Evolutionary conservation across 352 stramenopile species (phyloP), one percentile per base, ranked within the genome.

Genomic region (Globisporangium spinosum): DNA sequence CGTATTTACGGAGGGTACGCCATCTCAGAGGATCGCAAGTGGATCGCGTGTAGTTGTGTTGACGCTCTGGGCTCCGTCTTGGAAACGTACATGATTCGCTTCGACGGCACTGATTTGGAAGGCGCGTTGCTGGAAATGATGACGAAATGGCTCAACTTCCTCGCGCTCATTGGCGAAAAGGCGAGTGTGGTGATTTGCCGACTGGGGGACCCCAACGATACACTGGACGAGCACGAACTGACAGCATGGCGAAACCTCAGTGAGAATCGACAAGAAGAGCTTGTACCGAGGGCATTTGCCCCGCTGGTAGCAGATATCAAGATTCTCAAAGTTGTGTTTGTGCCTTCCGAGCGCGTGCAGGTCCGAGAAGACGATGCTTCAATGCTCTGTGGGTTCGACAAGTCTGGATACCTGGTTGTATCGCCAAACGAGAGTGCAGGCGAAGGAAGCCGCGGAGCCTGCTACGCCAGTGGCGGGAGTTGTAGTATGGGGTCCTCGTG

Each of bases 41-140:
- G 85, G 85, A 58, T 92, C 20, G 63, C 78, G 1, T 83, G 71
- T 32, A 82, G 77, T 27, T 89, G 76, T 40, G 78, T 74, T 3
- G 85, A 93, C 64, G 71, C 83, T 0, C 49, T 89, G 17, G 85
- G 85, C 6, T 88, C 85, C 1, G 54, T 93, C 23, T 70, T 89
- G 7, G 85, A 91, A 61, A 88, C 83, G 1, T 62, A 69, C 63
- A 79, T 75, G 64, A 76, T 93, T 32, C 55, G 64, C 3, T 34
- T 90, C 0, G 47, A 75, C 23, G 53, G 65, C 12, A 22, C n/a
- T 27, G 74, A 66, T 15, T 60, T 89, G 0, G 69, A 77, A 43
- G 70, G 34, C 13, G 79, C 74, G 23, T 45, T 90, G 4, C 32
- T 84, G 34, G 38, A 57, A 32, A 80, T 89, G 73, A 79, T 85